Conservation (phyloP, 352 stramenopile species). For the Globisporangium heterothallicum region DNA sequence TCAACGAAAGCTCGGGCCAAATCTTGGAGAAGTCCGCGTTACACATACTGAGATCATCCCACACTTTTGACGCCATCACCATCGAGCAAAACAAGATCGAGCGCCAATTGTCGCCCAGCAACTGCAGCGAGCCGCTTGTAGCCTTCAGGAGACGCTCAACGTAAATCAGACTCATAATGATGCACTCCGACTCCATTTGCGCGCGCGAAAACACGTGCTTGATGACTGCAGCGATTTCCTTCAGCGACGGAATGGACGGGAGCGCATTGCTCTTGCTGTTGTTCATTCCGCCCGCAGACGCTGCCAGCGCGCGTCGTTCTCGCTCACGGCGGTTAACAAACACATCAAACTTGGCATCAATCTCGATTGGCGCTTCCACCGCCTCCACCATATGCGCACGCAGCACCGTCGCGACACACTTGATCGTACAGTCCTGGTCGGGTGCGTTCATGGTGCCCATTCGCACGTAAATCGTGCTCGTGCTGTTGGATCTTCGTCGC, state of each 20-base stretch:
- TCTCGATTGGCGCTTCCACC: conserved; percentile 38
- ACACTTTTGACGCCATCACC: conserved; percentile 96
- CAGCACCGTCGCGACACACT: conserved; percentile 94
- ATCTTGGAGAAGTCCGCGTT: conserved; percentile 97
- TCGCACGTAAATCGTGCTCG: conserved; percentile 90
- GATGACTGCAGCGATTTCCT: conserved; percentile 91
- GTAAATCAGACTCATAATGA: conserved; percentile 98
- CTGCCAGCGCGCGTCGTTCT: conserved; percentile 15
- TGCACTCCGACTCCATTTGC: conserved; percentile 94
- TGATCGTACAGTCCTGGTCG: conserved; percentile 94
- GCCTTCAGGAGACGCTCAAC: conserved; percentile 94
- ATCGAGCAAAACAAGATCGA: conserved; percentile 94
- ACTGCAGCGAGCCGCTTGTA: conserved; percentile 71
- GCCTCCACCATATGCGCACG: conserved; percentile 94
- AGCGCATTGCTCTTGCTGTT: conserved; percentile 13
- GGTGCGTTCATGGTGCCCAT: conserved; percentile 94
- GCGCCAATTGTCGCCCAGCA: conserved; percentile 89
- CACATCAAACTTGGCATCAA: conserved; percentile 58
- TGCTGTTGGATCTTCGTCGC: conserved; percentile 92
- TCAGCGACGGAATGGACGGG: conserved; percentile 73
- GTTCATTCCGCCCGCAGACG: conserved; percentile 16
- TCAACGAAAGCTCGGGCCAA: conserved; percentile 85
- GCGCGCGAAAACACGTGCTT: conserved; percentile 89
- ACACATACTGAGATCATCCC: conserved; percentile 97
- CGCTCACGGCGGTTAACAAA: conserved; percentile 59